Evolutionary conservation across 2,329 filamentous ascomycete species (phyloP), one percentile per base, ranked within the genome.

Genomic region (Exophiala phaeomuriformis): DNA sequence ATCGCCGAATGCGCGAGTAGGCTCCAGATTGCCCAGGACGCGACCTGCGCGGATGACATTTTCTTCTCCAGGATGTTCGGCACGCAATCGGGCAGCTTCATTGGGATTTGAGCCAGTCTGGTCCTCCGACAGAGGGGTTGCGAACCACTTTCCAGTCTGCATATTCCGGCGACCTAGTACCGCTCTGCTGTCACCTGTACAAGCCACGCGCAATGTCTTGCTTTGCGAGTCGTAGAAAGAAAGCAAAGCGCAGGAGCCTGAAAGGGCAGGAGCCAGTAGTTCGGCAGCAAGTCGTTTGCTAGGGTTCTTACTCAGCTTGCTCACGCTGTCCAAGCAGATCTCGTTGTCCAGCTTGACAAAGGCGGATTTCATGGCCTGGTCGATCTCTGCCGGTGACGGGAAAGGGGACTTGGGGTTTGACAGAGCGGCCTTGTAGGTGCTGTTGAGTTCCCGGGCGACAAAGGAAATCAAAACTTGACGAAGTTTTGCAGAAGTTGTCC

Each of bases 401-500:
- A 80, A 70, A n/a, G 77, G 74, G 33, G 80, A 72, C 7, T 71
- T 77, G 19, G 77, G 74, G 62, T 83, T 76, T 37, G 76, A 69
- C 2, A 61, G 31, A 3, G 85, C 83, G 19, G 86, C 79, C 67
- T 90, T 90, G 76, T 96, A 97, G 1, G 91, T 96, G 7, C 81
- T 78, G 70, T 96, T 96, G 41, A 98, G 79, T 72, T 98, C 93
- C 49, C 90, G 83, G 30, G 90, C 91, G 44, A 98, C 93, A 65
- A 88, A 95, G 60, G 81, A 89, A 63, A 98, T 96, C 52, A 98
- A 78, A 9, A 87, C 85, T 70, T 98, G 90, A 53, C 93, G 86
- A 55, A 98, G 76, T 67, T 95, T 97, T 19, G 93, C 93, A 37
- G 93, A 97, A 4, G 93, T 98, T 3, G 93, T 96, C 93, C 93